Base-by-base conservation (phyloP, 495 filamentous ascomycete species). In the Pyrenula massariospora region DNA sequence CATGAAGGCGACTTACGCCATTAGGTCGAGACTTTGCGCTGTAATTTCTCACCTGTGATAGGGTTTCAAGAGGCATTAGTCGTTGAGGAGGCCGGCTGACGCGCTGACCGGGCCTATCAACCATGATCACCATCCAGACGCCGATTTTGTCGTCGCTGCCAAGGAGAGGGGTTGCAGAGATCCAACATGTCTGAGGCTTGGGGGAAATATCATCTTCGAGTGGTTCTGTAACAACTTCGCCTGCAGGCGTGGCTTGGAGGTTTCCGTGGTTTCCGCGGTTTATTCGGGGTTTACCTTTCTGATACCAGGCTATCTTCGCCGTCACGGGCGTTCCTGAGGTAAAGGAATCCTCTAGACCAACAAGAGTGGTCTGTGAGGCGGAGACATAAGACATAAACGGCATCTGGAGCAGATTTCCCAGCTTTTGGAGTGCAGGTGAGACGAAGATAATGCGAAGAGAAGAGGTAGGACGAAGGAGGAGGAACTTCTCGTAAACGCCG, bases 91-190 rank as follows among this genome's bases (percentile, higher is more conserved):
- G 15, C 5, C 31, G 31, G 31, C 31, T 42, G 8, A 42, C 15
- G 15, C 8, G 31, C 15, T 42, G 31, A 42, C 31, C 15, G 19
- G 19, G 5, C 22, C 19, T 21, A 56, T 77, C 71, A 12, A 84
- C 78, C 53, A 84, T 71, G 2, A 84, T 75, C 2, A 84, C 70
- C 80, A 84, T 83, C 80, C 80, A 84, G 0, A 84, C 82, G 23
- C 81, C 81, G 5, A 83, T 69, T 19, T 76, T 63, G 11, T 77
- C 76, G 60, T 83, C 78, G 54, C 65, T 73, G 3, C 80, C 81
- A n/a, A 83, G 31, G 15, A 85, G 61, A 0, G 82, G 82, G 20
- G 81, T 84, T 58, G 80, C 83, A 58, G 83, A 77, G 11, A 83
- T 78, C 80, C 78, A 84, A 25, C 79, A 72, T 48, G 70, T 67